A percentile compares a stretch with the other conserved stretches of the same genome.
These are phyloP conservation scores for Filobasidium wieringae DNA, from an alignment of 768 basidiomycete species.

Conservation along the genomic window DNA sequence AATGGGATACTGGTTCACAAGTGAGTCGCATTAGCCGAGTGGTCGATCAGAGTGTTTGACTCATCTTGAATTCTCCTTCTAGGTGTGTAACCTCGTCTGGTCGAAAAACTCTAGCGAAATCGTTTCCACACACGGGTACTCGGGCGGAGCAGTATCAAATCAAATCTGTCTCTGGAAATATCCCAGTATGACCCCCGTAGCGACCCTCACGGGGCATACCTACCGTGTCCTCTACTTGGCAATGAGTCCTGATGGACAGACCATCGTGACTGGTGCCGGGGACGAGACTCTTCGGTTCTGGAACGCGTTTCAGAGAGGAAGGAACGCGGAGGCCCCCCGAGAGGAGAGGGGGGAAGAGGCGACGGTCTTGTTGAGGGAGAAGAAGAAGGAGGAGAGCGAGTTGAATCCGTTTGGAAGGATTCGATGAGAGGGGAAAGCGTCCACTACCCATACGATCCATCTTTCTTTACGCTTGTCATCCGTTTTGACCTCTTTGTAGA, in stretches of 20 bases:
- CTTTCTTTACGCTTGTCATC: no score
- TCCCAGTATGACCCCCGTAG: slow-evolving; percentile 85
- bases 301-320: slow-evolving; percentile 69
- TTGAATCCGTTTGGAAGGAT: slow-evolving; percentile 25
- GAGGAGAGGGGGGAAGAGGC: neutral
- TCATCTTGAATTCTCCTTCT: neutral
- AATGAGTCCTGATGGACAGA: slow-evolving; percentile 93
- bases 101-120: slow-evolving; percentile 89
- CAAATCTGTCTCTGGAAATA: slow-evolving; percentile 88
- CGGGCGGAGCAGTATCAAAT: slow-evolving; percentile 82
- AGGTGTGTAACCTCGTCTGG: slow-evolving; percentile 98
- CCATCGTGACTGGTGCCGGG: slow-evolving; percentile 93
- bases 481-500: no score
- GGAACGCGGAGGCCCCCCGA: slow-evolving; percentile 7
- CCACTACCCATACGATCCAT: no score
- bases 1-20: slow-evolving; percentile 92
- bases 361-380: slow-evolving; percentile 2
- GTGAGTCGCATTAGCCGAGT: slow-evolving; percentile 42
- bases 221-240: slow-evolving; percentile 93
- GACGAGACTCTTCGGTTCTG: slow-evolving; percentile 96
- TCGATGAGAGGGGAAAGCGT: no score
- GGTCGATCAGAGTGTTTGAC: neutral
- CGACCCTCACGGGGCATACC: slow-evolving; percentile 84
- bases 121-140: slow-evolving; percentile 95
- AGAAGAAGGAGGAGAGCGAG: slow-evolving; percentile 13